Base-by-base conservation (phyloP, 176 grass and related monocot genomes). In the Oryza meridionalis region DNA sequence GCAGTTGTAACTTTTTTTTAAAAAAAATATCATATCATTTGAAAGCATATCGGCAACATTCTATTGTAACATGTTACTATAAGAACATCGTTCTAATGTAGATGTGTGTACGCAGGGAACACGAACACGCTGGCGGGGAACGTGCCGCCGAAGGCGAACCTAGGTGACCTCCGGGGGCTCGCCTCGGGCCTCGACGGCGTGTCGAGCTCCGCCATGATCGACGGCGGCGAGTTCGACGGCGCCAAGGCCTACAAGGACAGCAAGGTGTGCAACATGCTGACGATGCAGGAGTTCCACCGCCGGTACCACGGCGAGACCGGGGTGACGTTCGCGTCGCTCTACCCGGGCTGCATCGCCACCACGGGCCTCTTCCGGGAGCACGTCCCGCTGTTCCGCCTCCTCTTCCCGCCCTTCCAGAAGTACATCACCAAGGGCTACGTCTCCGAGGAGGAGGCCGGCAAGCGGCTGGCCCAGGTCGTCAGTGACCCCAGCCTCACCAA, bases 211-310 rank as follows among this genome's bases (percentile, higher is more conserved):
- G 84, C 84, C 22, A 99, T 99, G 96, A 94, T 99, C 72, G 96
- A 99, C 37, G 96, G 93, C 11, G 91, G 89, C 10, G 85, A 92
- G 66, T 98, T 95, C 80, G 96, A 98, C 51, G 96, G 96, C 43
- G 96, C 96, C 0, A 99, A 99, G 83, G 96, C 93, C 1, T 99
- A 99, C 96, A 99, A 99, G 84, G 96, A 99, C 89, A 99, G 96
- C 90, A 99, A 96, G 84, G 93, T 99, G 73, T 99, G 96, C 86
- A 99, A 99, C 88, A 99, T 96, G 96, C 82, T 99, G 70, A 99
- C 86, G 62, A 99, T 94, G 91, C 89, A 92, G 82, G 96, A 99
- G 71, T 96, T 99, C 67, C 96, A 99, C 84, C 62, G 91, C 4
- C 87, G 96, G 40, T 94, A 82, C 93, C 96, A 98, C 84, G 96